Percentiles rank a stretch among this genome's conserved stretches.
Evolutionary conservation across 495 filamentous ascomycete species (phyloP).

Genomic region (Aspergillus egyptiacus): DNA sequence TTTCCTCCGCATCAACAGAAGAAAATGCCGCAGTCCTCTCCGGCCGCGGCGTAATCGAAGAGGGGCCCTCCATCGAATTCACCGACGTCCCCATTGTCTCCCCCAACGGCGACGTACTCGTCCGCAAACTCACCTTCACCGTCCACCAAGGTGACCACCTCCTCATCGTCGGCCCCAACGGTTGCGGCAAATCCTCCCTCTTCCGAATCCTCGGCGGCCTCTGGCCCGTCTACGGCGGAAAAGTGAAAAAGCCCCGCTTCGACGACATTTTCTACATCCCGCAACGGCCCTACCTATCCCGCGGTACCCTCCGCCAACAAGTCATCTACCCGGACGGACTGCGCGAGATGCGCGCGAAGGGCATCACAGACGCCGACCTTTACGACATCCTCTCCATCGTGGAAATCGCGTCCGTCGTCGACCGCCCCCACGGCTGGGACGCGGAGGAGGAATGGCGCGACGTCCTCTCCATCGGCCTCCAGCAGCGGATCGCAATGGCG

Average conservation of each 20-base stretch:
- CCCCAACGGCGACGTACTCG: conserved; percentile 88
- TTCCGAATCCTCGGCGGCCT: conserved; percentile 95
- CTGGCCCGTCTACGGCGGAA: conserved; percentile 98
- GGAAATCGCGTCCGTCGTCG: conserved; percentile 77
- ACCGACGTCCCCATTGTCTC: conserved; percentile 92
- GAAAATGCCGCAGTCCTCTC: conserved; percentile 73
- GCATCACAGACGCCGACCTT: conserved; percentile 77
- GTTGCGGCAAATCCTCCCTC: conserved; percentile 91
- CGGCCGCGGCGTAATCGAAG: conserved; percentile 68
- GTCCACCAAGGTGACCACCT: conserved; percentile 84
- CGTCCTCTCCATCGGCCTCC: conserved; percentile 79
- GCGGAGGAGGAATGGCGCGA: conserved; percentile 96
- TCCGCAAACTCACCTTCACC: conserved; percentile 76
- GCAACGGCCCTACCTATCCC: conserved; percentile 86
- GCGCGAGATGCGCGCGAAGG: conserved; percentile 77
- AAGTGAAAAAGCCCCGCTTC: conserved; percentile 80
- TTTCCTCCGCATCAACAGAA: conserved; percentile 75
- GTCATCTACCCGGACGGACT: conserved; percentile 93
- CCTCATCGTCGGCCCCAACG: conserved; percentile 92
- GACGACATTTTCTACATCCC: conserved; percentile 97
- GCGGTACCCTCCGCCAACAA: conserved; percentile 85
- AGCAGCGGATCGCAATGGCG: conserved; percentile 98
- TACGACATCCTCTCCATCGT: conserved; percentile 68
- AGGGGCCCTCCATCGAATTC: conserved; percentile 81
- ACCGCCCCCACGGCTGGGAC: conserved; percentile 81